Percentiles rank a stretch among this genome's conserved stretches.
Conservation (phyloP, 345 rosid genomes). For the Rubroshorea leprosula region DNA sequence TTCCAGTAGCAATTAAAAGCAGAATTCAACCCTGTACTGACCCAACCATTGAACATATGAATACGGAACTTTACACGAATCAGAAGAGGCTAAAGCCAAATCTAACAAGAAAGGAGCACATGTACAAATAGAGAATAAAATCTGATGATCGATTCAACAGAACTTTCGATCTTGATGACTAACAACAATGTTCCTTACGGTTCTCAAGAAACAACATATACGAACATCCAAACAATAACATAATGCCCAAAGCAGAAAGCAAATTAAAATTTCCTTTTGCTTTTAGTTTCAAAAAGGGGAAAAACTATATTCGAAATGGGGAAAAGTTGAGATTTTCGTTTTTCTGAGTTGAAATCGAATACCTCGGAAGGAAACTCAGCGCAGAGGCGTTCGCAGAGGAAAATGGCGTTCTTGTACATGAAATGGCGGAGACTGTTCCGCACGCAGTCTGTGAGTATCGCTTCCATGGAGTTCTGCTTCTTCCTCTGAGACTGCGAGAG, state of each 20-base stretch:
- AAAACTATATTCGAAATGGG: too few relatives aligned
- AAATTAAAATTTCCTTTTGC: too few relatives aligned
- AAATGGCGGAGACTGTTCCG: constrained; percentile 83
- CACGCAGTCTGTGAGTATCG: constrained; percentile 69
- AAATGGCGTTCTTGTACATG: constrained; percentile 76
- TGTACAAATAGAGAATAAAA: too few relatives aligned
- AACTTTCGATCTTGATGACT: constrained; percentile 28
- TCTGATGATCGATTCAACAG: too few relatives aligned
- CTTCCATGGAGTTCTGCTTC: constrained; percentile 60
- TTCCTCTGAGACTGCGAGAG: constrained; percentile 3
- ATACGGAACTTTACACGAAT: too few relatives aligned
- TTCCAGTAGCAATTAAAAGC: too few relatives aligned
- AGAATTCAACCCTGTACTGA: too few relatives aligned
- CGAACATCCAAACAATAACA: too few relatives aligned
- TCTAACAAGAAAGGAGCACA: neutral
- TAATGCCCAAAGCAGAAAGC: too few relatives aligned
- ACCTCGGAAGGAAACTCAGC: constrained; percentile 99
- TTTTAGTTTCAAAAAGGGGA: too few relatives aligned
- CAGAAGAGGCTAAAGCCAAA: neutral
- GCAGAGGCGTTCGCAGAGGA: constrained; percentile 95
- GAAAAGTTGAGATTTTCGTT: neutral
- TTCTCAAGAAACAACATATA: neutral
- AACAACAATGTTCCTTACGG: neutral
- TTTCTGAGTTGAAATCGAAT: neutral
- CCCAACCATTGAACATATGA: neutral